A percentile compares a stretch with the other conserved stretches of the same genome.
Conservation (phyloP, 2,329 filamentous ascomycete genomes). For the Tolypocladium amazonense region DNA sequence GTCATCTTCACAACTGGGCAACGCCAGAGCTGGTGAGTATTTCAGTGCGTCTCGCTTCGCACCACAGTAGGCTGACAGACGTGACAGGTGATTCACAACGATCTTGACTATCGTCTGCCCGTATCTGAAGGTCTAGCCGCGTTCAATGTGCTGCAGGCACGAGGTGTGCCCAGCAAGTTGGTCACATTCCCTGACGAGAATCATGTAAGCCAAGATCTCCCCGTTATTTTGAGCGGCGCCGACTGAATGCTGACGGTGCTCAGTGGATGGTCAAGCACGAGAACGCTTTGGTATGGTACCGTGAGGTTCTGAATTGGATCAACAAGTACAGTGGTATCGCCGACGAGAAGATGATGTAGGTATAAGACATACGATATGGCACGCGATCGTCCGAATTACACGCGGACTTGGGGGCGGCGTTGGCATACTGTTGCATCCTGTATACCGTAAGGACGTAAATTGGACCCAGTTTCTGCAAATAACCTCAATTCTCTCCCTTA, state of each 20-base stretch:
- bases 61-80: background rate
- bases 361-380: background rate
- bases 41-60: background rate
- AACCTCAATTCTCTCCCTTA: no score
- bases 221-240: background rate
- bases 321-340: constrained; percentile 47
- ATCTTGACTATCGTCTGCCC: constrained; percentile 79
- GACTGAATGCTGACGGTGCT: background rate
- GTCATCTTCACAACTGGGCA: constrained; percentile 58
- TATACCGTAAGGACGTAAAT: background rate
- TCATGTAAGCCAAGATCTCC: constrained; percentile 26
- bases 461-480: background rate
- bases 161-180: constrained; percentile 65
- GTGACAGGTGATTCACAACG: constrained; percentile 61
- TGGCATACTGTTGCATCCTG: background rate
- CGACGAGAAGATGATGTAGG: constrained; percentile 3
- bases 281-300: constrained; percentile 85
- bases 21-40: constrained; percentile 68
- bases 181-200: constrained; percentile 72
- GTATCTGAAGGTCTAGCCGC: constrained; percentile 76
- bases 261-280: constrained; percentile 83
- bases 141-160: constrained; percentile 75
- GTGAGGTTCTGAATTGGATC: constrained; percentile 71
- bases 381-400: background rate
- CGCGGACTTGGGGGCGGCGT: background rate